Evolutionary conservation across 352 stramenopile species (phyloP).

Genomic region (Aphanomyces invadans): DNA sequence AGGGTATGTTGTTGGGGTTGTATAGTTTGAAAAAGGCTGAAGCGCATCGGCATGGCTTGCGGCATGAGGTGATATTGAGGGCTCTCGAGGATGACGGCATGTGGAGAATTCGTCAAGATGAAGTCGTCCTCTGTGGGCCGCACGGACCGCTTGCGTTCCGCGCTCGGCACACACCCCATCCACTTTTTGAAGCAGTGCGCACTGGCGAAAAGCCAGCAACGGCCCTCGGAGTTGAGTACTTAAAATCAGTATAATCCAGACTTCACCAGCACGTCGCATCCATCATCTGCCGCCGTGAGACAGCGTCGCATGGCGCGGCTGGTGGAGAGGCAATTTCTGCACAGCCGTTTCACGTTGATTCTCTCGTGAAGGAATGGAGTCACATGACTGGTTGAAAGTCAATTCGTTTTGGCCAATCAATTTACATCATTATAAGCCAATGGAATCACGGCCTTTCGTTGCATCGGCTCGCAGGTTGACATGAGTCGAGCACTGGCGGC

Average conservation of each 20-base stretch:
- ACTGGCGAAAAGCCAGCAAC: too few relatives aligned
- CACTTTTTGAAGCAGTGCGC: too few relatives aligned
- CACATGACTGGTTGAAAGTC: neutral
- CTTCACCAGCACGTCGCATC: too few relatives aligned
- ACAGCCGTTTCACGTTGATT: too few relatives aligned
- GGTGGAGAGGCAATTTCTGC: too few relatives aligned
- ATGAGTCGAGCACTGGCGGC: constrained; percentile 66
- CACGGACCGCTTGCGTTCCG: neutral
- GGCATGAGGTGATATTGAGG: neutral
- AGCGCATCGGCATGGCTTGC: neutral
- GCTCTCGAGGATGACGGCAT: neutral
- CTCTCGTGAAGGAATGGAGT: too few relatives aligned
- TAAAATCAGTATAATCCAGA: too few relatives aligned
- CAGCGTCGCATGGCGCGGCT: too few relatives aligned
- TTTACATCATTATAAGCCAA: neutral
- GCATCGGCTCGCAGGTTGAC: constrained; percentile 12
- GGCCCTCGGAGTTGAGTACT: too few relatives aligned
- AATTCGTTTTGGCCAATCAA: neutral
- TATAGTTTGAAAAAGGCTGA: neutral
- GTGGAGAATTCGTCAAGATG: neutral
- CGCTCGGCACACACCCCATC: neutral
- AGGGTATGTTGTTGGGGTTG: too few relatives aligned
- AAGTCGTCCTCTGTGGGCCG: neutral
- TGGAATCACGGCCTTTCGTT: neutral
- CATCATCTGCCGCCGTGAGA: too few relatives aligned